phyloP scores from a whole-genome alignment of 73 alveolate species.

The Diophrys sp. region DNA sequence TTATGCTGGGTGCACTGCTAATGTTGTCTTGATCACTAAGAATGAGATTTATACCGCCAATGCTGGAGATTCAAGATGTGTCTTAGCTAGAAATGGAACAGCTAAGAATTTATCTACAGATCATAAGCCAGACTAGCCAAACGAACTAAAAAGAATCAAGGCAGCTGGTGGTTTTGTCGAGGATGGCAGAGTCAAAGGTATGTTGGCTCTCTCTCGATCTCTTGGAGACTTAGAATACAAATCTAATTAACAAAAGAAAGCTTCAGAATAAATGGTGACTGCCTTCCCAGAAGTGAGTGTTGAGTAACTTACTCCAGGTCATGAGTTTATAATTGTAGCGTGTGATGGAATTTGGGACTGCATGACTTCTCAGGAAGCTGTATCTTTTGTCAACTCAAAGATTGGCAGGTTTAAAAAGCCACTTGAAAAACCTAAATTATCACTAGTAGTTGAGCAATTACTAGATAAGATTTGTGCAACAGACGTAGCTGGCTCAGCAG shows the following conservation, averaged over 20 bases:
- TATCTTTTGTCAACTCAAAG: conserved; percentile 56
- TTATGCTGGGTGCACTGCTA: conserved; percentile 73
- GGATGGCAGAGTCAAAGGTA: conserved; percentile 90
- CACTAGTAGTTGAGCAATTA: conserved; percentile 63
- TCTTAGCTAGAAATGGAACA: conserved; percentile 48
- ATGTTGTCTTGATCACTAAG: conserved; percentile 49
- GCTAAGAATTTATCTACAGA: conserved; percentile 74
- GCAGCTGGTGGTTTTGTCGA: conserved; percentile 85
- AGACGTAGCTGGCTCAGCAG: conserved; percentile 70
- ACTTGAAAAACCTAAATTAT: conserved; percentile 20
- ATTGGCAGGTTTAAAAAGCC: conserved; percentile 14
- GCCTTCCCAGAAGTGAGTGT: conserved; percentile 86
- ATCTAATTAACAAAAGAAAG: conserved; percentile 51
- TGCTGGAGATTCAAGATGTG: conserved; percentile 92
- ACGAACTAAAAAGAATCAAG: conserved; percentile 81
- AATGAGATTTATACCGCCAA: conserved; percentile 76
- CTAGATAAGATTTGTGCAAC: conserved; percentile 66
- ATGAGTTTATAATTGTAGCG: conserved; percentile 80
- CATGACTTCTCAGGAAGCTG: conserved; percentile 66
- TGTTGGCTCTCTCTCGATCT: conserved; percentile 83
- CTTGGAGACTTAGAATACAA: conserved; percentile 93
- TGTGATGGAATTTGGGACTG: conserved; percentile 97
- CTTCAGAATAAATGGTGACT: conserved; percentile 69
- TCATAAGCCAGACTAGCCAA: conserved; percentile 87
- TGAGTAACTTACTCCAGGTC: conserved; percentile 55